phyloP scores from a whole-genome alignment of 192 early-diverging fungal species.

The Coemansia sp. region DNA sequence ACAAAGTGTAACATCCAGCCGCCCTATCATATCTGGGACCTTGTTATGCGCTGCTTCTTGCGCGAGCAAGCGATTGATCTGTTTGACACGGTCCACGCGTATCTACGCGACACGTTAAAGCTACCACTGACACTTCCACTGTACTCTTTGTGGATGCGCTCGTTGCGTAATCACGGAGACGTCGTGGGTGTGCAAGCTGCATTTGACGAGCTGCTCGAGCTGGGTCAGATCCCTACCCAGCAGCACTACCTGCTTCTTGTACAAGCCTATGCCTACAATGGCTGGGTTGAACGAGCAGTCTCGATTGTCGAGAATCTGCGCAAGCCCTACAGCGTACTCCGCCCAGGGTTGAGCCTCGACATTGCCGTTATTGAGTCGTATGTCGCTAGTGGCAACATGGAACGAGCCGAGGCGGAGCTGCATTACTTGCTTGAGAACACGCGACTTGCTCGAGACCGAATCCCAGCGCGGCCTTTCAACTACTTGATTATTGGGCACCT shows the following conservation, averaged over 20 bases:
- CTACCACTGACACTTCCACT: constrained; percentile 47
- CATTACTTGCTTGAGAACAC: constrained; percentile 30
- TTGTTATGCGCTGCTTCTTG: constrained; percentile 35
- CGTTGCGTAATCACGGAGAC: constrained; percentile 50
- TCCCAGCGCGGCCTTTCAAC: constrained; percentile 53
- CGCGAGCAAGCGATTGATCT: constrained; percentile 50
- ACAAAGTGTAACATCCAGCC: constrained; percentile 16
- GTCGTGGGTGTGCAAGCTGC: constrained; percentile 41
- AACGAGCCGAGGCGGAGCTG: constrained; percentile 42
- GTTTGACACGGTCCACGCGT: constrained; percentile 44
- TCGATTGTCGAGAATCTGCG: constrained; percentile 43
- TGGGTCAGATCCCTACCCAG: constrained; percentile 51
- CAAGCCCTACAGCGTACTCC: constrained; percentile 33
- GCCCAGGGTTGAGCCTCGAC: constrained; percentile 30
- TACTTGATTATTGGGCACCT: constrained; percentile 44
- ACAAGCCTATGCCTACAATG: constrained; percentile 42
- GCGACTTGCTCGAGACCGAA: constrained; percentile 24
- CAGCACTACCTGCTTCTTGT: constrained; percentile 51
- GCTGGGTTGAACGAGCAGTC: constrained; percentile 45
- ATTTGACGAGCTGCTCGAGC: constrained; percentile 45
- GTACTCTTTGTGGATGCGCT: constrained; percentile 50
- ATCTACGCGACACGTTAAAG: constrained; percentile 32
- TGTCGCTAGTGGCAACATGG: constrained; percentile 41
- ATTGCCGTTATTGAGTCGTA: constrained; percentile 47
- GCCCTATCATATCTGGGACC: constrained; percentile 32